Evolutionary conservation across 2,329 filamentous ascomycete genomes (phyloP), one percentile per base, ranked within the genome.

Genomic region (Aspergillus aculeatinus): DNA sequence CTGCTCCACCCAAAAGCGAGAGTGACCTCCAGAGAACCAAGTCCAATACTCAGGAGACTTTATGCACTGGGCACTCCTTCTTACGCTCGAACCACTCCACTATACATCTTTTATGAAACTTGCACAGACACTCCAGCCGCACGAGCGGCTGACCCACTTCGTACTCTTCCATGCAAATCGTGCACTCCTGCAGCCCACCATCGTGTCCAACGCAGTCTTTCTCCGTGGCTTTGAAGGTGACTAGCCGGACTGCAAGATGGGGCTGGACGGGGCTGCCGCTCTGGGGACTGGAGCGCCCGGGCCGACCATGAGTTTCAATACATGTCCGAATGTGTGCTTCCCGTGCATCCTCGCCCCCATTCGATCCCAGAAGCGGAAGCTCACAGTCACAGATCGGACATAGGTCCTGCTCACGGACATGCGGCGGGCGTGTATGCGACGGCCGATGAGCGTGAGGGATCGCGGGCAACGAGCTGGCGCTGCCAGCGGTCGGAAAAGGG

Each of bases 141-240:
- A 83, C 84, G 76, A 88, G 77, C 65, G 81, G 77, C 67, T 85
- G 82, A 0, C 85, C 85, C 11, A 81, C 79, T 65, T 85, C 81
- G 68, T 87, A 88, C 58, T 88, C 86, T 63, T 87, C 85, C 68
- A 88, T 83, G 69, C 86, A 88, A 55, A 88, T 88, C 9, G 85
- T 81, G 63, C 86, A 88, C 67, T 88, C 86, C 48, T 82, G 81
- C 55, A 76, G 65, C 48, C 78, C 79, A 19, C 83, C 81, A 57
- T 85, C 82, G 23, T 78, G 74, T 5, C 81, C 81, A 1, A 83
- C 69, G 65, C 85, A 88, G 63, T 88, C 86, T 68, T 88, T 88
- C 70, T 88, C 86, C 0, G 83, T 87, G 0, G 86, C 85, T 5
- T 74, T 78, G 64, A 86, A 88, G 2, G 70, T 70, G 14, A 79